phyloP scores from a whole-genome alignment of 1,284 basidiomycete genomes.

The Cronartium quercuum region DNA sequence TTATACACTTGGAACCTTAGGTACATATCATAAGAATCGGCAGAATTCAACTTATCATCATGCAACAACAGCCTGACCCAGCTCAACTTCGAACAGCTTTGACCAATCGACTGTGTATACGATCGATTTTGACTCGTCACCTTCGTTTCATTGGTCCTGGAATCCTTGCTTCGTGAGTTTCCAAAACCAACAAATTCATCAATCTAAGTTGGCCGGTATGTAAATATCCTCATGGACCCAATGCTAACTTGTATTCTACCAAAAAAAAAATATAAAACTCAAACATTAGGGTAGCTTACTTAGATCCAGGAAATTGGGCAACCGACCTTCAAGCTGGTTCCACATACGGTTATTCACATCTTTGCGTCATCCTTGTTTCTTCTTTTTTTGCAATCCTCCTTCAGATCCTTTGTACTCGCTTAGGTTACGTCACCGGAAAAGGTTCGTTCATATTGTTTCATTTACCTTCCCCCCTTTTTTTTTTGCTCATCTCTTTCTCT shows the following conservation, averaged over 20 bases:
- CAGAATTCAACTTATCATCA: too few relatives aligned
- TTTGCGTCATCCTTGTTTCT: conserved; percentile 68
- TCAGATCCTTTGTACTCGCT: conserved; percentile 53
- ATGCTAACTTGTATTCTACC: background rate
- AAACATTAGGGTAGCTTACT: conserved; percentile 5
- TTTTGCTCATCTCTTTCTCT: conserved; percentile 42
- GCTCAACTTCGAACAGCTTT: too few relatives aligned
- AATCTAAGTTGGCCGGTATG: too few relatives aligned
- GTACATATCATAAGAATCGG: too few relatives aligned
- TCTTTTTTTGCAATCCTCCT: conserved; percentile 48
- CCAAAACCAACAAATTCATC: too few relatives aligned
- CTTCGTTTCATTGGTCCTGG: conserved; percentile 52
- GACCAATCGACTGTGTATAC: too few relatives aligned
- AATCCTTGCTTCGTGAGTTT: conserved; percentile 50
- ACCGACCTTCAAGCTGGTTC: conserved; percentile 49
- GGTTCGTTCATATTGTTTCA: conserved; percentile 42
- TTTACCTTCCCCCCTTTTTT: background rate
- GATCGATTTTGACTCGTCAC: conserved; percentile 47
- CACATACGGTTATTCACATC: conserved; percentile 65
- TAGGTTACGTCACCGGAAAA: conserved; percentile 54
- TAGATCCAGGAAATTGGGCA: conserved; percentile 43
- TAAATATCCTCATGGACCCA: background rate
- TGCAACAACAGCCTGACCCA: too few relatives aligned
- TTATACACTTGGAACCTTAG: too few relatives aligned
- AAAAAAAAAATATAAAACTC: too few relatives aligned